These are phyloP conservation scores for Eutrema salsugineum DNA, from an alignment of 441 rosid genomes.

Conservation along the genomic window DNA sequence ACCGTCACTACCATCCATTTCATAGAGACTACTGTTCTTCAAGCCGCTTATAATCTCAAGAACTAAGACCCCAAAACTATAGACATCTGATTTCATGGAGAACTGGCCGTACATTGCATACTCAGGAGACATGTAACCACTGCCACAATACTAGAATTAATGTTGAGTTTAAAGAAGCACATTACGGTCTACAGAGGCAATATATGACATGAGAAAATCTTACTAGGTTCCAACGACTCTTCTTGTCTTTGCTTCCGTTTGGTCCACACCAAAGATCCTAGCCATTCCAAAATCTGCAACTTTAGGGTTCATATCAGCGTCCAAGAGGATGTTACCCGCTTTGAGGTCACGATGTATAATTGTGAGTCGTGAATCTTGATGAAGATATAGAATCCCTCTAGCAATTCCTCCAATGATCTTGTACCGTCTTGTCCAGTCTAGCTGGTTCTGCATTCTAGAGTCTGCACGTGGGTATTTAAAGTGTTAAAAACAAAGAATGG, in stretches of 20 bases:
- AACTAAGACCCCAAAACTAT: not conserved
- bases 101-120: not conserved
- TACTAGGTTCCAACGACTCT: conserved; percentile 18
- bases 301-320: conserved; percentile 42
- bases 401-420: conserved; percentile 42
- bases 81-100: conserved; percentile 9
- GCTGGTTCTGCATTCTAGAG: conserved; percentile 14
- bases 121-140: conserved; percentile 5
- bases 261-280: conserved; percentile 16
- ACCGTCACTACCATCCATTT: not conserved
- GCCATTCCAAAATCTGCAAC: conserved; percentile 32
- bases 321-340: conserved; percentile 42
- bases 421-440: conserved; percentile 40
- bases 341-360: conserved; percentile 56
- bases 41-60: not conserved
- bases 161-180: not conserved
- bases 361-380: conserved; percentile 43
- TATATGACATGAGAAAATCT: not conserved
- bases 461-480: conserved; percentile 20
- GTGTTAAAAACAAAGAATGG: not conserved
- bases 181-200: not conserved
- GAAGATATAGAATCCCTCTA: conserved; percentile 49
- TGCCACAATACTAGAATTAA: not conserved
- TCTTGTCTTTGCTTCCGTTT: conserved; percentile 1
- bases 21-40: not conserved